Evolutionary conservation across 768 basidiomycete genomes (phyloP).

Genomic region (Kwoniella botswanensis): DNA sequence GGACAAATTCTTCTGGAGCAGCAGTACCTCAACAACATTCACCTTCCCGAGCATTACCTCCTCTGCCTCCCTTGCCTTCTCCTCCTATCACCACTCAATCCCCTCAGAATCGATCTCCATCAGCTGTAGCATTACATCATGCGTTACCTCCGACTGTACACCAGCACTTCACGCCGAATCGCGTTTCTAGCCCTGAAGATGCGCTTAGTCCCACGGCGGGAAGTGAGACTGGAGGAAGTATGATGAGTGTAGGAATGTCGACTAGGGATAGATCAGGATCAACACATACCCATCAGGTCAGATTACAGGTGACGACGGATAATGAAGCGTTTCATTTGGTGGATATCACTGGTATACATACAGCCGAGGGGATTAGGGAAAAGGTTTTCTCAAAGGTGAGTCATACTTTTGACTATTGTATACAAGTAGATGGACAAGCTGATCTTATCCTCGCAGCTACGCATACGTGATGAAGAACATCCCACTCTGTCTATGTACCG

Average conservation of each 20-base stretch:
- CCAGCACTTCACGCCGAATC: slow-evolving; percentile 20
- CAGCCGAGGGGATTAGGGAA: slow-evolving; percentile 53
- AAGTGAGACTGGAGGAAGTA: slow-evolving; percentile 33
- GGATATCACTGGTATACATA: slow-evolving; percentile 54
- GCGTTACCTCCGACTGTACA: slow-evolving; percentile 17
- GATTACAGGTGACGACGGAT: slow-evolving; percentile 54
- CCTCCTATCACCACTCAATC: slow-evolving; percentile 20
- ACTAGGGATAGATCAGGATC: slow-evolving; percentile 40
- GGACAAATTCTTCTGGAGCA: slow-evolving; percentile 29
- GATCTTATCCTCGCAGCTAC: slow-evolving; percentile 38
- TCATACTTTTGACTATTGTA: not conserved
- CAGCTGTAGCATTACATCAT: slow-evolving; percentile 6
- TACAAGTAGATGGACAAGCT: not conserved
- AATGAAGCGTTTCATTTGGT: slow-evolving; percentile 56
- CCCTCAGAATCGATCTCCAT: slow-evolving; percentile 24
- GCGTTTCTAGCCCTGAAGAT: slow-evolving; percentile 40
- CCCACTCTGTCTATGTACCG: slow-evolving; percentile 77
- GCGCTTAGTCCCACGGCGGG: slow-evolving; percentile 31
- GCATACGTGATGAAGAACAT: slow-evolving; percentile 79
- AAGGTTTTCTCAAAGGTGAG: slow-evolving; percentile 54
- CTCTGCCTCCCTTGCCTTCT: slow-evolving; percentile 44
- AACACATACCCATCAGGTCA: slow-evolving; percentile 31
- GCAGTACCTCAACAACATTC: slow-evolving; percentile 28
- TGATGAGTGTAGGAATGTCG: slow-evolving; percentile 28
- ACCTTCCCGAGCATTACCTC: slow-evolving; percentile 39